phyloP scores from a whole-genome alignment of 208 protist species.

The Herpetomonas tarakana region DNA sequence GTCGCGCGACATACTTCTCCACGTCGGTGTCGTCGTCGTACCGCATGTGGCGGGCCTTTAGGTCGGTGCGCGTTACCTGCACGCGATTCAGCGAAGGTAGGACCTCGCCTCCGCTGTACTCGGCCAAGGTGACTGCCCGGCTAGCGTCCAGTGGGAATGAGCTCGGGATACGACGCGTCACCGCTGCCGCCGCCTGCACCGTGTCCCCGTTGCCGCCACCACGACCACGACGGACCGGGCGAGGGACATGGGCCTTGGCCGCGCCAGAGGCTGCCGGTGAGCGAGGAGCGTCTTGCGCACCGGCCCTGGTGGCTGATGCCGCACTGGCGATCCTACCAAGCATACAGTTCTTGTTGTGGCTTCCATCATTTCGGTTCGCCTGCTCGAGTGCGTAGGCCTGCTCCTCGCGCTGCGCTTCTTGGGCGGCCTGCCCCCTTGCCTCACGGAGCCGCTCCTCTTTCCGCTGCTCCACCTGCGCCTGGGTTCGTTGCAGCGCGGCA shows the following conservation, averaged over 20 bases:
- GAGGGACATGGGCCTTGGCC: neutral
- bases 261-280: neutral
- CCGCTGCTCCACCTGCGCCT: conserved; percentile 35
- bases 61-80: conserved; percentile 49
- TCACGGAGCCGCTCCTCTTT: conserved; percentile 29
- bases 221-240: neutral
- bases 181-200: neutral
- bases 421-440: conserved; percentile 17
- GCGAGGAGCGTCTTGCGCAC: neutral
- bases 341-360: too few species aligned
- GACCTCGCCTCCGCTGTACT: conserved; percentile 61
- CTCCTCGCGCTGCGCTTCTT: conserved; percentile 7
- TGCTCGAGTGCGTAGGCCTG: neutral
- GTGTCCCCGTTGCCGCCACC: neutral
- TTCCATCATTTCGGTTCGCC: neutral
- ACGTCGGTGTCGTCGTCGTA: conserved; percentile 70
- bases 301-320: neutral
- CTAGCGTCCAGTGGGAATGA: conserved; percentile 9
- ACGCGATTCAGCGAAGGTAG: conserved; percentile 66
- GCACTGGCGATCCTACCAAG: too few species aligned
- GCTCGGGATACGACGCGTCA: conserved; percentile 6
- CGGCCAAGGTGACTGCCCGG: conserved; percentile 24
- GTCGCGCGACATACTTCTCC: conserved; percentile 29
- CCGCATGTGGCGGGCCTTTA: conserved; percentile 44
- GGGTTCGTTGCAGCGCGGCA: conserved; percentile 29